Base-by-base conservation (phyloP, 257 asterid species). In the Galeopsis tetrahit region DNA sequence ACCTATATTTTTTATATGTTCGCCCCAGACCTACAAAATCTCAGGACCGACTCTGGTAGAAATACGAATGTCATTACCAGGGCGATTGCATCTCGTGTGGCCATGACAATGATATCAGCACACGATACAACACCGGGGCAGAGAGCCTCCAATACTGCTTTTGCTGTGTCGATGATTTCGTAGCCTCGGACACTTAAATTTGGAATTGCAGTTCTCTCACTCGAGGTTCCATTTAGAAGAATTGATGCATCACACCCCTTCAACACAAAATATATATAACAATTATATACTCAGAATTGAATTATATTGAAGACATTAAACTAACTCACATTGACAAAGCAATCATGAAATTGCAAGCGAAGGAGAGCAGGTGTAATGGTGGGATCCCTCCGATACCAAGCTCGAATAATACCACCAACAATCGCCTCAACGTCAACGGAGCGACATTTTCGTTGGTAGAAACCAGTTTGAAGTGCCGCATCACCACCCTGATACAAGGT, bases 161-260 rank as follows among this genome's bases (percentile, higher is more conserved):
- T 87, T 10, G 81, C 89, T 0, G 83, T 76, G 3, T 89, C 86
- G 46, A 89, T 87, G 17, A 85, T 44, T 4, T 67, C 83, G n/a
- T 84, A 87, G 0, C 96, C 94, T 11, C 91, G 80, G 0, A 85
- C 88, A 7, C 87, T 78, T 39, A 63, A 72, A 77, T 87, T 85
- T 0, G 89, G 86, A 17, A 7, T 2, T 11, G 90, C 86, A 6
- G 78, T 78, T 72, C 83, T 87, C 86, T 87, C 93, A 4, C 49
- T 75, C 13, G 46, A 69, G 33, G 4, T 64, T 63, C 87, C 93
- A 63, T 87, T 85, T 36, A 87, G 71, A 44, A 87, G 75, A 73
- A 87, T 72, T 34, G 93, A 87, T 52, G 90, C 93, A 77, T 87
- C 93, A 74, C 90, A 87, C 6, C 93, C 90, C 89, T 83, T 69